These are phyloP conservation scores for Pseudozyma sp. DNA, from an alignment of 1,284 basidiomycete species.

Conservation along the genomic window DNA sequence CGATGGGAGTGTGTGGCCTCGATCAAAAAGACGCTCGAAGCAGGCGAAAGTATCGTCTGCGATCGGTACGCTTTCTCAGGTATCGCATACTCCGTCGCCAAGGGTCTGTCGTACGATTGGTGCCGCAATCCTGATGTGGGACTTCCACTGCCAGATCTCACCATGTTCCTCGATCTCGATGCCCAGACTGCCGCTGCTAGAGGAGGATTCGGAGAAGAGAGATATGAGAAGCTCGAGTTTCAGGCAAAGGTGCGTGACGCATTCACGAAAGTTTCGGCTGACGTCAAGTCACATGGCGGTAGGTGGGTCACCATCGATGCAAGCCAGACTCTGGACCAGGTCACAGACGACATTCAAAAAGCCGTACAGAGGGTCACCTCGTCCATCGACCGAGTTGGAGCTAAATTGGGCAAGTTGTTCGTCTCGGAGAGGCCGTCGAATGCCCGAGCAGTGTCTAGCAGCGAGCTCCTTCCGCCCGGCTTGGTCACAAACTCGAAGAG, in stretches of 20 bases:
- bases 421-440: conserved; percentile 26
- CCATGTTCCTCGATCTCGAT: conserved; percentile 85
- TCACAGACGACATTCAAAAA: conserved; percentile 54
- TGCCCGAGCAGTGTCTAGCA: conserved; percentile 23
- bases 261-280: conserved; percentile 54
- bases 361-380: conserved; percentile 37
- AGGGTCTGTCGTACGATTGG: conserved; percentile 79
- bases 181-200: conserved; percentile 79
- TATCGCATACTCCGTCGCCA: conserved; percentile 90
- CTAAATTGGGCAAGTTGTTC: conserved; percentile 34
- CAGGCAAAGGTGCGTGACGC: conserved; percentile 66
- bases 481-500: conserved; percentile 17
- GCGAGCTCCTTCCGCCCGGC: conserved; percentile 25
- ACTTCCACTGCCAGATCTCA: conserved; percentile 88
- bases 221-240: conserved; percentile 71
- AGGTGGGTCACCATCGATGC: conserved; percentile 62
- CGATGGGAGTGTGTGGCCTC: conserved; percentile 80
- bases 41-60: conserved; percentile 82
- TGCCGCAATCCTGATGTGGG: conserved; percentile 85
- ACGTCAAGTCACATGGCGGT: conserved; percentile 46
- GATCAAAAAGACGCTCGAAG: conserved; percentile 72
- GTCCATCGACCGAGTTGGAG: conserved; percentile 39
- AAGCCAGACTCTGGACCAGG: conserved; percentile 55
- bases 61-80: conserved; percentile 98
- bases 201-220: conserved; percentile 90